These are phyloP conservation scores for Zygosaccharomyces bailii DNA, from an alignment of 805 yeast genomes.

Conservation along the genomic window DNA sequence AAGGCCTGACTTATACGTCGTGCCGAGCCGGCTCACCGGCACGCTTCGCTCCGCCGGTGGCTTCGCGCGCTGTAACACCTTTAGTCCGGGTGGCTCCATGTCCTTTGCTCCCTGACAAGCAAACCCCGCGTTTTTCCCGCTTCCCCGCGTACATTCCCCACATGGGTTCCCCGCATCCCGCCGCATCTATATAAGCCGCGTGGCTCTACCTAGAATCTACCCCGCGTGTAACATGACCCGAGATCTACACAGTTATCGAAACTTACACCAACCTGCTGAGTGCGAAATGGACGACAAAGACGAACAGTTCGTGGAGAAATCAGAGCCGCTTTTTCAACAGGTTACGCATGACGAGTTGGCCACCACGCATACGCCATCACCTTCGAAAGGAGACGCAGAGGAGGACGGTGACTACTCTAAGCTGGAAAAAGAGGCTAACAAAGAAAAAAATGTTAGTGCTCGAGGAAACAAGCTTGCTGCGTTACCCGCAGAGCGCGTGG, in stretches of 20 bases:
- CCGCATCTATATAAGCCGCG: slow-evolving; percentile 5
- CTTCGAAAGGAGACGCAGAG: neutral
- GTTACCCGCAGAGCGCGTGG: slow-evolving; percentile 59
- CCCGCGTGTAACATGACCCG: neutral
- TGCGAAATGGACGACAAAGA: slow-evolving; percentile 2
- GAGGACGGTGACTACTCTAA: neutral
- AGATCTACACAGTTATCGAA: neutral
- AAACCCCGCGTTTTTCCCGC: slow-evolving; percentile 5
- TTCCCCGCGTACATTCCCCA: slow-evolving; percentile 1
- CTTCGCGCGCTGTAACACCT: too few species aligned
- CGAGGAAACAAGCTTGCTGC: slow-evolving; percentile 48
- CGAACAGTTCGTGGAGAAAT: neutral
- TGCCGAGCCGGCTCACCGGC: neutral
- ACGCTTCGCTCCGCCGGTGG: neutral
- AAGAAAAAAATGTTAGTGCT: slow-evolving; percentile 1
- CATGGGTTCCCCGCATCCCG: slow-evolving; percentile 3
- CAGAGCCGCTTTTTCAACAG: slow-evolving; percentile 9
- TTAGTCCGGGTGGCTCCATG: neutral
- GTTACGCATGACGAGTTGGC: slow-evolving; percentile 3
- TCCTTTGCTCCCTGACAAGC: too few species aligned
- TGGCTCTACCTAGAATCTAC: neutral
- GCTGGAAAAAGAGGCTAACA: slow-evolving; percentile 7
- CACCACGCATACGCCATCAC: neutral
- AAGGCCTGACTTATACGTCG: neutral
- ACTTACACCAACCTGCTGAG: slow-evolving; percentile 2